Percentiles rank a stretch among this genome's conserved stretches.
Conservation (phyloP, 2,329 filamentous ascomycete species). For the Fusarium secorum region DNA sequence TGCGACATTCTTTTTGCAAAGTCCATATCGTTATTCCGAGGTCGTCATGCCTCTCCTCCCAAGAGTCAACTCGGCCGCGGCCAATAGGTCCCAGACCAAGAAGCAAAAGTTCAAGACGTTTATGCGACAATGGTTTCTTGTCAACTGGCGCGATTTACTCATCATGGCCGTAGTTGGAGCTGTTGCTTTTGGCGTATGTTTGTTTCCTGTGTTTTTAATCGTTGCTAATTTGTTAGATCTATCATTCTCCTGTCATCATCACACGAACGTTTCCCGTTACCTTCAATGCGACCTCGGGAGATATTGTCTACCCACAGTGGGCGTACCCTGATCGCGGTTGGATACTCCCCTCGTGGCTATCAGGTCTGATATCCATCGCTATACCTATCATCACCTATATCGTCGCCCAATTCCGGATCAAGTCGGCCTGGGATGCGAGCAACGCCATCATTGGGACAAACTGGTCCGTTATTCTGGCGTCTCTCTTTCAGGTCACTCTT, state of each 20-base stretch:
- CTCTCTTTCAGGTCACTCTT: constrained; percentile 71
- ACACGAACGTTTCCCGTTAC: constrained; percentile 69
- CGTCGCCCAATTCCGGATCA: constrained; percentile 64
- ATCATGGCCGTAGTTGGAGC: constrained; percentile 62
- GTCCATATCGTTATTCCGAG: background rate
- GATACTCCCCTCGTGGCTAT: constrained; percentile 66
- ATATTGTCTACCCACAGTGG: constrained; percentile 70
- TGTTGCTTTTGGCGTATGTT: constrained; percentile 43
- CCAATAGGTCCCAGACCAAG: background rate
- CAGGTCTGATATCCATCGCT: constrained; percentile 62
- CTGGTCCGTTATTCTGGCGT: constrained; percentile 65
- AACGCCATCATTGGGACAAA: constrained; percentile 68
- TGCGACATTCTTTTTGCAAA: background rate
- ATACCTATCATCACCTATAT: constrained; percentile 66
- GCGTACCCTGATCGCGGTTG: constrained; percentile 70
- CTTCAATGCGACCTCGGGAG: constrained; percentile 60
- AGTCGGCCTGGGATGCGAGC: constrained; percentile 66
- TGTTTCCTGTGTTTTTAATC: accelerated
- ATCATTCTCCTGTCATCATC: constrained; percentile 61
- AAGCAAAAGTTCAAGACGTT: constrained; percentile 33
- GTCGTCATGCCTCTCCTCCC: constrained; percentile 35
- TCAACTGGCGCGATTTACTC: constrained; percentile 66
- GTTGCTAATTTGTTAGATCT: constrained; percentile 51
- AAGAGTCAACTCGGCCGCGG: constrained; percentile 9
- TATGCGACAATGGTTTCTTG: constrained; percentile 60